Percentiles rank a stretch among this genome's conserved stretches.
Conservation (phyloP, 495 filamentous ascomycete species). For the Collariella sp. region DNA sequence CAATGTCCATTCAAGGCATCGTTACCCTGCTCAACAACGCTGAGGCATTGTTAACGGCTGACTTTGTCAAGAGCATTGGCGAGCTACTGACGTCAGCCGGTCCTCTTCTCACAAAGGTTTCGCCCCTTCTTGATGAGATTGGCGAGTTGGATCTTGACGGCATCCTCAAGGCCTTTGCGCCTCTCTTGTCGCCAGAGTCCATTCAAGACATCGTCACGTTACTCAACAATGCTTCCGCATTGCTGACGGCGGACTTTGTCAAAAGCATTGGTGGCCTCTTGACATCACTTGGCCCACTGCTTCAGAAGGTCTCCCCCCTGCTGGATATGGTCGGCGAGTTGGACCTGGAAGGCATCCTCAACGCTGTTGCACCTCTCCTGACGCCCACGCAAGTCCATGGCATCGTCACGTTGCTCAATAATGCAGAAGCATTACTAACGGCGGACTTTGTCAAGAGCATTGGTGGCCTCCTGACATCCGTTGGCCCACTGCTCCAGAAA, state of each 20-base stretch:
- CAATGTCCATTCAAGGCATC: constrained; percentile 33
- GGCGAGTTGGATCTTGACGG: constrained; percentile 23
- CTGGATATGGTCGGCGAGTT: constrained; percentile 20
- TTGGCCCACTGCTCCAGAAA: constrained; percentile 7
- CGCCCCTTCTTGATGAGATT: constrained; percentile 25
- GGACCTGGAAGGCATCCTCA: constrained; percentile 1
- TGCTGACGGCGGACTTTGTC: not conserved
- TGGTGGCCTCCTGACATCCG: not conserved
- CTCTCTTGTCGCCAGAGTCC: constrained; percentile 31
- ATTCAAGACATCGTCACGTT: constrained; percentile 34
- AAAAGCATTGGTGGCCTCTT: not conserved
- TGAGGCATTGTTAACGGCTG: not conserved
- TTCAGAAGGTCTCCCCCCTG: constrained; percentile 19
- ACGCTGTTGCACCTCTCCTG: constrained; percentile 23
- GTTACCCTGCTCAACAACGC: constrained; percentile 24
- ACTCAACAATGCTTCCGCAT: constrained; percentile 4
- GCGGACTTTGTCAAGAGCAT: not conserved
- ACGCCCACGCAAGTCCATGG: constrained; percentile 30
- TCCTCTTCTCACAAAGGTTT: constrained; percentile 13
- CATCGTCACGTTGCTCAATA: constrained; percentile 28
- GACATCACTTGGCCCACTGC: not conserved
- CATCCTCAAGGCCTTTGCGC: constrained; percentile 16
- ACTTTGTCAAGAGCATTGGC: not conserved
- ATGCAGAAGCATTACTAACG: constrained; percentile 1
- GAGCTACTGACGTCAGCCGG: not conserved